Evolutionary conservation across 176 grass and related monocot genomes (phyloP).

Genomic region (Oryza australiensis): DNA sequence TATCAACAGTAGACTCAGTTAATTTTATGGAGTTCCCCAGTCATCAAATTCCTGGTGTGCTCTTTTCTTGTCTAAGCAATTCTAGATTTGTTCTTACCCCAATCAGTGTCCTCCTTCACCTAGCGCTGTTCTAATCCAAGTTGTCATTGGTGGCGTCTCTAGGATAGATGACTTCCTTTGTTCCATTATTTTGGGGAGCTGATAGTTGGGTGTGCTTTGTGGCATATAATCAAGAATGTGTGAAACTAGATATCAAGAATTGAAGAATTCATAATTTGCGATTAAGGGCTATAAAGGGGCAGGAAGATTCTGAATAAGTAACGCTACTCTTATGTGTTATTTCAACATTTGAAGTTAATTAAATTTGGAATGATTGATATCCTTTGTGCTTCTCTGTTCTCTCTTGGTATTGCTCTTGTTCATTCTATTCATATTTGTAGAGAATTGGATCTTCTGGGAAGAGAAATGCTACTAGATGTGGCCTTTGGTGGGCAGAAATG

Average conservation of each 20-base stretch:
- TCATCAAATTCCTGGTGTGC: neutral
- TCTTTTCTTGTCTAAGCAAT: neutral
- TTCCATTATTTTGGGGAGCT: neutral
- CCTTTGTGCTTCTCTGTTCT: neutral
- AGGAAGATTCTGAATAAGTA: neutral
- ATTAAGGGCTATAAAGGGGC: neutral
- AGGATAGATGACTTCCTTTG: neutral
- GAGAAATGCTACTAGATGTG: slow-evolving; percentile 95
- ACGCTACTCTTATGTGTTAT: neutral
- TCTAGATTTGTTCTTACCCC: neutral
- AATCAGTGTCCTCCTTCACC: neutral
- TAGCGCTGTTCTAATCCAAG: neutral
- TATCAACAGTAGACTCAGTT: neutral
- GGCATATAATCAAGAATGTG: slow-evolving; percentile 1
- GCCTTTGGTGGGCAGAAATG: slow-evolving; percentile 99
- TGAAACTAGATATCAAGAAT: slow-evolving; percentile 13
- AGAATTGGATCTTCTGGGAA: slow-evolving; percentile 79
- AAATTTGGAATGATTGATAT: neutral
- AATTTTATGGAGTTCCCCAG: neutral
- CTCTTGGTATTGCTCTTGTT: slow-evolving; percentile 25
- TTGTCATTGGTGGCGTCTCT: neutral
- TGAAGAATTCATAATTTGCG: neutral
- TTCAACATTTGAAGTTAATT: slow-evolving; percentile 4
- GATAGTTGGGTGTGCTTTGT: neutral
- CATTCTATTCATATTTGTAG: slow-evolving; percentile 53